Evolutionary conservation across 2,329 filamentous ascomycete species (phyloP), one percentile per base, ranked within the genome.

Genomic region (Scedosporium minutisporum): DNA sequence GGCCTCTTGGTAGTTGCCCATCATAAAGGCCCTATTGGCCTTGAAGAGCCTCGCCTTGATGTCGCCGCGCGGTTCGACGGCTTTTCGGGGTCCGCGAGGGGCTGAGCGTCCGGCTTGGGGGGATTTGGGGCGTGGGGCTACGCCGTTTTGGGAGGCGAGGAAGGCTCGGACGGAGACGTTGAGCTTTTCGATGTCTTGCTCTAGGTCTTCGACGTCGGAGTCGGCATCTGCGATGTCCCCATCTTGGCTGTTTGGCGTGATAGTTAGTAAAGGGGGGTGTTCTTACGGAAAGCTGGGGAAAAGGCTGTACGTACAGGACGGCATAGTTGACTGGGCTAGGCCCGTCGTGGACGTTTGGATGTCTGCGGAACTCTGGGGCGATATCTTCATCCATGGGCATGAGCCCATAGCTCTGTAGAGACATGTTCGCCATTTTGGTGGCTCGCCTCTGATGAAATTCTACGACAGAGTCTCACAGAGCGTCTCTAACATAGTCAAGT

Each of bases 11-110:
- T 87, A 86, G 21, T 87, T 79, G 27, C 81, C 78, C 9, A 81
- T 77, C 64, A 91, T 78, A 69, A 87, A 92, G 4, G 86, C 84
- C 64, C 87, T 80, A 64, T 86, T 89, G 3, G 90, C 89, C 69
- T 83, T 79, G 57, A 82, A 81, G 58, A 92, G 79, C 51, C 87
- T 78, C 48, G 83, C 78, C 68, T 87, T 90, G 71, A 92, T 90
- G 67, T 91, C 87, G 48, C 82, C 85, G 55, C 87, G 84, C 16
- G 87, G 87, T 70, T 90, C 87, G 7, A 84, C 86, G 25, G 85
- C 82, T 70, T 86, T 85, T 18, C 82, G 77, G 27, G 81, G 82
- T 6, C 82, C 82, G 14, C 77, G 72, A 25, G 64, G 44, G 57
- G 71, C 63, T 29, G 75, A 69, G 62, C 69, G 68, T 18, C 69